These are phyloP conservation scores for Neurospora terricola DNA, from an alignment of 495 filamentous ascomycete genomes.

Conservation along the genomic window DNA sequence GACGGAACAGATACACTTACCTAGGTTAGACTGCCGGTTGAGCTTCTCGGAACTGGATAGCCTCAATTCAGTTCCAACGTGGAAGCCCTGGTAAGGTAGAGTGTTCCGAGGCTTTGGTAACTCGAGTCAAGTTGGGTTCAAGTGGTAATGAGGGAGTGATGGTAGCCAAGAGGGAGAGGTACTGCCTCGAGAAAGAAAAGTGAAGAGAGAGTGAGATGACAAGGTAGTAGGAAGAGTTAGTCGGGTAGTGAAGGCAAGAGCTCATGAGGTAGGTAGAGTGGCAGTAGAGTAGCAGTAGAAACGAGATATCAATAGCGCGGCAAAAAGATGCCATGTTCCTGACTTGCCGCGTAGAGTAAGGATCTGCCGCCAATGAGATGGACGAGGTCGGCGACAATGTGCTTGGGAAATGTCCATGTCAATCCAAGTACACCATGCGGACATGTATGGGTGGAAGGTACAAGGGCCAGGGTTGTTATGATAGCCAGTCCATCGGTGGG, in stretches of 20 bases:
- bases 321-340: constrained; percentile 5
- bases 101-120: constrained; percentile 7
- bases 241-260: constrained; percentile 4
- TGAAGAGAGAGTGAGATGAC: constrained; percentile 1
- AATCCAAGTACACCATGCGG: background rate
- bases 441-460: constrained; percentile 2
- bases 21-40: background rate
- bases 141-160: background rate
- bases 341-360: constrained; percentile 1
- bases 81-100: constrained; percentile 2
- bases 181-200: background rate
- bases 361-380: background rate
- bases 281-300: background rate
- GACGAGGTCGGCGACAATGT: background rate
- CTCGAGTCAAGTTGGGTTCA: constrained; percentile 6
- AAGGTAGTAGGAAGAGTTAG: constrained; percentile 1
- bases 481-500: background rate
- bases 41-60: background rate
- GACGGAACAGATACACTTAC: constrained; percentile 11
- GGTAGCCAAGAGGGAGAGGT: background rate
- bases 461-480: background rate
- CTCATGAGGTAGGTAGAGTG: background rate
- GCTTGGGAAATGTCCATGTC: constrained; percentile 2
- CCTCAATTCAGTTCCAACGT: constrained; percentile 8
- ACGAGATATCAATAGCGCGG: constrained; percentile 11